phyloP scores from a whole-genome alignment of 2,329 filamentous ascomycete species.

The Neofusicoccum parvum region DNA sequence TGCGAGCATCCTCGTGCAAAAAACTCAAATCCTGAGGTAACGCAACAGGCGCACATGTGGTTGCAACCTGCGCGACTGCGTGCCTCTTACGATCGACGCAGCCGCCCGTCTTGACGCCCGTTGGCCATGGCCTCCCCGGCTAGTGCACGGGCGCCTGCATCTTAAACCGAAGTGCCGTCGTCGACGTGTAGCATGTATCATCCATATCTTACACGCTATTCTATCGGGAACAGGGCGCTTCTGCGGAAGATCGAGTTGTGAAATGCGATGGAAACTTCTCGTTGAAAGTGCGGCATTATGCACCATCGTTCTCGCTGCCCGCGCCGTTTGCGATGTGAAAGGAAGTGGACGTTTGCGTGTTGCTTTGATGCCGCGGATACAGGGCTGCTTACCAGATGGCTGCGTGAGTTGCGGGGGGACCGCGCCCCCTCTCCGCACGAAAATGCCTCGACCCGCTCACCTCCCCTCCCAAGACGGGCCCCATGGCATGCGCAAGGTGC shows the following conservation, averaged over 20 bases:
- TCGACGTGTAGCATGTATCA: background rate
- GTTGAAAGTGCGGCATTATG: background rate
- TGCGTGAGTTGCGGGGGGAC: background rate
- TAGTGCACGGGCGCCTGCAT: conserved; percentile 7
- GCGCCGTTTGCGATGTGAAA: background rate
- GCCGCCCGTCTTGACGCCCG: conserved; percentile 13
- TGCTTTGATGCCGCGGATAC: background rate
- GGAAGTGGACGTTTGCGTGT: background rate
- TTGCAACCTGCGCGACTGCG: background rate
- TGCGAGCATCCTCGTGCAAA: background rate
- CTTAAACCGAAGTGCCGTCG: background rate
- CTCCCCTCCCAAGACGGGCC: background rate
- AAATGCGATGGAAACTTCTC: background rate
- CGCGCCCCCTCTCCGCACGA: background rate
- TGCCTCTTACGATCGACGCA: conserved; percentile 8
- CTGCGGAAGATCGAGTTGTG: background rate
- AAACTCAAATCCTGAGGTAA: conserved; percentile 16
- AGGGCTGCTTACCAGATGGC: background rate
- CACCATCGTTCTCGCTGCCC: background rate
- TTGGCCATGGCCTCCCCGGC: background rate
- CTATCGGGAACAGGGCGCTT: background rate
- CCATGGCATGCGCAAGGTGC: background rate
- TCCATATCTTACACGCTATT: background rate
- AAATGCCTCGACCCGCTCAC: background rate
- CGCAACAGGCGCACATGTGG: background rate